Base-by-base conservation (phyloP, 140 eudicot species). In the Senecio squalidus region DNA sequence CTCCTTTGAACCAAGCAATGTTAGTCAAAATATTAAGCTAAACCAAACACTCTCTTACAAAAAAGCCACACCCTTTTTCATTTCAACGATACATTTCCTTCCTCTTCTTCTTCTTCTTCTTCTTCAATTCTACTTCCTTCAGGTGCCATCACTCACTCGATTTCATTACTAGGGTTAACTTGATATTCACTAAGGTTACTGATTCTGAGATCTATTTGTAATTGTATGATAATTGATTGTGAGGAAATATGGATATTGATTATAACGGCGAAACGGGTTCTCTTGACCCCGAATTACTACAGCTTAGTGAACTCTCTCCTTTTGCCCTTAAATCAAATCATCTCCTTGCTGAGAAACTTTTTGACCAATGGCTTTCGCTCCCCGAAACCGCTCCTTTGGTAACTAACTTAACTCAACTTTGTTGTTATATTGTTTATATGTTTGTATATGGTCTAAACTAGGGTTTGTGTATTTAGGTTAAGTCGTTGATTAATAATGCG, bases 361-460 rank as follows among this genome's bases (percentile, higher is more conserved):
- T 77, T 57, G 84, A 76, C 38, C 92, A 84, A 74, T 89, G 97
- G 97, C 87, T 89, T 31, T 89, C 97, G 60, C 85, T 89, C 17
- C 80, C 95, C 6, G 97, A 85, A 23, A 84, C 97, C 38, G 60
- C 73, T 70, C 56, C 84, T 4, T 58, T 81, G 95, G 95, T 85
- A 59, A 60, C 17, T 53, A 4, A 9, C 27, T 21, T 36, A 36
- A n/a, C n/a, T n/a, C n/a, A n/a, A n/a, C n/a, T n/a, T n/a, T n/a
- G n/a, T n/a, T n/a, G n/a, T n/a, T n/a, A n/a, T n/a, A n/a, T n/a
- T n/a, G n/a, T n/a, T n/a, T n/a, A n/a, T n/a, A n/a, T n/a, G 52
- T 24, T 38, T 36, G 14, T 36, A 36, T 36, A 36, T 36, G 41
- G 43, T 15, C 45, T 40, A 58, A 58, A 36, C 52, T 66, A 66